Conservation (phyloP, 2,329 filamentous ascomycete genomes). For the Pyrenochaeta sp. region DNA sequence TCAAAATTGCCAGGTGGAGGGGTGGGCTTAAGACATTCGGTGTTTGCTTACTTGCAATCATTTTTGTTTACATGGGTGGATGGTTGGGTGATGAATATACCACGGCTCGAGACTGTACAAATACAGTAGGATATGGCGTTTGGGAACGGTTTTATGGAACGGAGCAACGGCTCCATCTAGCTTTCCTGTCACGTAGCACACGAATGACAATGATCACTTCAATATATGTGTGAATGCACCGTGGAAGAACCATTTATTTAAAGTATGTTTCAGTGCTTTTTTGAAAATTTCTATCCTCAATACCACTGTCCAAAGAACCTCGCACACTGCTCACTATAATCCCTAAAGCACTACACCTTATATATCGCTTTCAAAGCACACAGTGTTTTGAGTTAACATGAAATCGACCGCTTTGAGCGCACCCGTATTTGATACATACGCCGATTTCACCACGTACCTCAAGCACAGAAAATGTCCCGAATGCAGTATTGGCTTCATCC, state of each 20-base stretch:
- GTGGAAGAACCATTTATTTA: neutral
- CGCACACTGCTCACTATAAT: neutral
- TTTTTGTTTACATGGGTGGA: neutral
- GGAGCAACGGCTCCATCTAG: neutral
- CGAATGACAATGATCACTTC: conserved; percentile 2
- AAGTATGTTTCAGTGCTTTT: neutral
- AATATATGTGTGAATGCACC: neutral
- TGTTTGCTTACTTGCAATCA: neutral
- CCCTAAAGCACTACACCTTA: neutral
- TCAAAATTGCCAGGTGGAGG: conserved; percentile 29
- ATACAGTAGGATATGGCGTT: conserved; percentile 10
- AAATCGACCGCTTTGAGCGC: neutral
- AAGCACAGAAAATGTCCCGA: neutral
- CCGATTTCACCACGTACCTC: conserved; percentile 8
- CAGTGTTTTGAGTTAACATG: neutral
- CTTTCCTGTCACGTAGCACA: conserved; percentile 4
- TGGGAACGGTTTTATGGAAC: neutral
- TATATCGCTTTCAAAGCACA: neutral
- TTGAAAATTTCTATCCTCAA: neutral
- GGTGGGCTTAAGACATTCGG: neutral
- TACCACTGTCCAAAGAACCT: neutral
- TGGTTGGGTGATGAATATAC: neutral
- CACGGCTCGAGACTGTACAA: conserved; percentile 10
- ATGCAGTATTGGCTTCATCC: conserved; percentile 2
- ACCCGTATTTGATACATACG: conserved; percentile 4